These are phyloP conservation scores for Stereocaulon alpinum DNA, from an alignment of 495 filamentous ascomycete species.

Conservation along the genomic window DNA sequence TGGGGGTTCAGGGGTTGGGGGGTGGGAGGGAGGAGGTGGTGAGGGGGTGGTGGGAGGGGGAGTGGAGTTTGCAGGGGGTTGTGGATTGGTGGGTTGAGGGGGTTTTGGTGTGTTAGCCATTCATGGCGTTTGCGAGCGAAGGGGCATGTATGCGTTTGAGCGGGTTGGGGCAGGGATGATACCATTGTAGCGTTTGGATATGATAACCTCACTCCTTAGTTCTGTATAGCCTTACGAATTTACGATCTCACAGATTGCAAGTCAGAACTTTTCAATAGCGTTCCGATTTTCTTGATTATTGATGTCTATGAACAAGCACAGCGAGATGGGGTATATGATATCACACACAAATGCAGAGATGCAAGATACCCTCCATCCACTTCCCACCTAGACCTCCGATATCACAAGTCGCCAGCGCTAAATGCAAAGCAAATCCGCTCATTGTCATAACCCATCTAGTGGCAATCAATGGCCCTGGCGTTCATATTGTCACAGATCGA, in stretches of 20 bases:
- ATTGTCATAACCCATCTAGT: background rate
- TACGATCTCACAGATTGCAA: too few species aligned
- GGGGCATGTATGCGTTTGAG: background rate
- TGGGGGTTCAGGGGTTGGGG: slow-evolving; percentile 15
- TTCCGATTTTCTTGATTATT: background rate
- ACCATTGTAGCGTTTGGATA: background rate
- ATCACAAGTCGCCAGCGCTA: background rate
- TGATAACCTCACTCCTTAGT: background rate
- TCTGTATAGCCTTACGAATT: too few species aligned
- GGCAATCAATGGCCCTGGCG: too few species aligned
- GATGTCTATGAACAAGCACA: background rate
- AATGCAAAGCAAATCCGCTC: background rate
- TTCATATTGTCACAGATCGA: too few species aligned
- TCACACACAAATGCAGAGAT: background rate
- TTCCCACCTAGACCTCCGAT: background rate
- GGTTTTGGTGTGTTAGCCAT: slow-evolving; percentile 20
- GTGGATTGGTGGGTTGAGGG: slow-evolving; percentile 39
- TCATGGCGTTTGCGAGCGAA: too few species aligned
- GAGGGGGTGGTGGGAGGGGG: slow-evolving; percentile 30
- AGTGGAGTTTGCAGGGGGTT: slow-evolving; percentile 36
- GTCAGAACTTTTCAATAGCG: background rate
- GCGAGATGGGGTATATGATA: slow-evolving; percentile 1
- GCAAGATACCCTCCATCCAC: background rate
- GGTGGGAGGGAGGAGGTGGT: slow-evolving; percentile 8
- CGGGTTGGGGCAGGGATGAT: background rate